Evolutionary conservation across 1,284 basidiomycete species (phyloP), one percentile per base, ranked within the genome.

Genomic region (Coniferiporia weirii): DNA sequence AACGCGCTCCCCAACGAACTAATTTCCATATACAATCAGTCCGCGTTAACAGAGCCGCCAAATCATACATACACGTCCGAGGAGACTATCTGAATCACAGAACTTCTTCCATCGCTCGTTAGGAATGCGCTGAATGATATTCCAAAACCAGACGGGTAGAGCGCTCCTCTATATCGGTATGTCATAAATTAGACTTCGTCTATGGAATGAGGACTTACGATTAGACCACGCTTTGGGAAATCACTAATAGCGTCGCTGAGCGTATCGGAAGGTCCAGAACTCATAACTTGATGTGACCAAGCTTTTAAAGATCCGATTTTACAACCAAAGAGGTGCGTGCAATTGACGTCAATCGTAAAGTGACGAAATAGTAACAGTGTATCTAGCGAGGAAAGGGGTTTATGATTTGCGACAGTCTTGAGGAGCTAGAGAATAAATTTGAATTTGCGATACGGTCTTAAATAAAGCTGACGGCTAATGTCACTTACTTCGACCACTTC

Each of bases 191-290:
- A 22, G 34, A 10, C 34, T 45, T 17, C 27, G n/a, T n/a, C n/a
- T n/a, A n/a, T n/a, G n/a, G 52, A 19, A 27, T 3, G n/a, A 32
- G 3, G 15, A 56, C 40, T 32, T 44, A 65, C 64, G 34, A 64
- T 20, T 1, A 66, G 43, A 4, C 62, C 61, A 6, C 64, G 62
- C 22, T 66, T 63, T 38, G 65, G 62, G 49, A 65, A 65, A 40
- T 65, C 61, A 34, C 49, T 54, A 10, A 64, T 62, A 10, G 65
- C 63, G 27, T 50, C 50, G 52, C 54, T 52, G 38, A 65, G 52
- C 12, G 52, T n/a, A 43, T 66, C 61, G 19, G 53, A 38, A 13
- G 51, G 22, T 9, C 56, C 56, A 9, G 36, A 20, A n/a, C 43
- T 20, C 13, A 54, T 32, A 27, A 57, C 22, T 19, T 61, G 22